Conservation (phyloP, 2,329 filamentous ascomycete genomes). For the Monosporascus sp. region DNA sequence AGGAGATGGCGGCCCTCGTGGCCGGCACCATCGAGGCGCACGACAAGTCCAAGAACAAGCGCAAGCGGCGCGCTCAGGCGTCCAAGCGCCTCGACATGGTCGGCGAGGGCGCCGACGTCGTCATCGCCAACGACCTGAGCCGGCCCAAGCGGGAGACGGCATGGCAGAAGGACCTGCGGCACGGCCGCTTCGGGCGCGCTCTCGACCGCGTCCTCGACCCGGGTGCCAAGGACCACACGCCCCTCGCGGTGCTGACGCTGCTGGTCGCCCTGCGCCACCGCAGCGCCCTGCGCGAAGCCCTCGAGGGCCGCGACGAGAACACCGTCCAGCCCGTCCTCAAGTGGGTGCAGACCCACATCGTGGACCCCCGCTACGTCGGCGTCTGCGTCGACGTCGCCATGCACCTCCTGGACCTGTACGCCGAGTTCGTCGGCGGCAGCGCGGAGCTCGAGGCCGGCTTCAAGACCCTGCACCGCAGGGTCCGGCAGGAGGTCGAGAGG, state of each 20-base stretch:
- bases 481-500: constrained; percentile 73
- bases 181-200: constrained; percentile 70
- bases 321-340: constrained; percentile 75
- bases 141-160: constrained; percentile 46
- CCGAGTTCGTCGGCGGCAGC: constrained; percentile 69
- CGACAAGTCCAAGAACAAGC: constrained; percentile 66
- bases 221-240: constrained; percentile 45
- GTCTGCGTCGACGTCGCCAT: constrained; percentile 80
- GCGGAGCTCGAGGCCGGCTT: constrained; percentile 68
- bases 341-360: constrained; percentile 78
- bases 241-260: constrained; percentile 66
- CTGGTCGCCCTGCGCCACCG: constrained; percentile 83
- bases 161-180: constrained; percentile 80
- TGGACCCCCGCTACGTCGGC: constrained; percentile 74
- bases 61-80: constrained; percentile 51
- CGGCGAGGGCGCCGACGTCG: constrained; percentile 80
- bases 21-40: constrained; percentile 73
- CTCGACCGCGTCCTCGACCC: constrained; percentile 71
- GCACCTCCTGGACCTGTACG: constrained; percentile 81
- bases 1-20: constrained; percentile 78
- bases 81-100: constrained; percentile 65
- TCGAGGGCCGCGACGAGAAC: constrained; percentile 75
- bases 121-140: constrained; percentile 67
- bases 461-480: constrained; percentile 61
- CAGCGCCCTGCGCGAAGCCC: constrained; percentile 73